phyloP scores from a whole-genome alignment of 805 yeast species.

The Saturnispora zaruensis region DNA sequence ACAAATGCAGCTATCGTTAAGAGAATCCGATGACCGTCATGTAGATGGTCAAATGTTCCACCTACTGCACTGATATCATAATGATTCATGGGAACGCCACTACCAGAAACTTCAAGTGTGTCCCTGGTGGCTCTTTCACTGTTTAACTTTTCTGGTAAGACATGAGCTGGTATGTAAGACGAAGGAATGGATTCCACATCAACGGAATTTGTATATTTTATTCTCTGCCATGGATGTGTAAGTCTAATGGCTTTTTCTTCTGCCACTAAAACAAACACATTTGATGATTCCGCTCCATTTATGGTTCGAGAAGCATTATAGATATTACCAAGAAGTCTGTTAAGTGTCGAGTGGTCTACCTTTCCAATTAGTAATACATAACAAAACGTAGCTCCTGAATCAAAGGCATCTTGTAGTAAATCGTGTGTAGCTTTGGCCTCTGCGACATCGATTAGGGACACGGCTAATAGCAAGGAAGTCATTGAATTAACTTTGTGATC shows the following conservation, averaged over 20 bases:
- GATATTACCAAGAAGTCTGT: neutral
- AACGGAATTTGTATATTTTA: neutral
- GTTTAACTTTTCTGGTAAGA: neutral
- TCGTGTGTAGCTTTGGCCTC: neutral
- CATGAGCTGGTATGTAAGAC: neutral
- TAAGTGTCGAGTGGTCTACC: neutral
- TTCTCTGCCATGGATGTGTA: neutral
- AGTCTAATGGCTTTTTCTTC: neutral
- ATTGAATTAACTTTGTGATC: neutral
- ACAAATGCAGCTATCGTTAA: constrained; percentile 64
- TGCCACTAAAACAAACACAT: constrained; percentile 2
- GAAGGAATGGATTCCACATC: neutral
- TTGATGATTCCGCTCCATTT: neutral
- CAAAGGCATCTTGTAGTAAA: neutral
- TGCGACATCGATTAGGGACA: neutral
- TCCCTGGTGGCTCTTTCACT: neutral
- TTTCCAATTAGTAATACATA: neutral
- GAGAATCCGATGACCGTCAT: constrained; percentile 88
- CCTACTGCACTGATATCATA: constrained; percentile 52
- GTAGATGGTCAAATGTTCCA: constrained; percentile 95
- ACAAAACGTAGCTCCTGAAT: neutral
- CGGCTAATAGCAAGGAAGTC: neutral
- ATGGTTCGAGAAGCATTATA: neutral
- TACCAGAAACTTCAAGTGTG: too few relatives aligned
- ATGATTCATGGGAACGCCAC: neutral